Evolutionary conservation across 768 basidiomycete species (phyloP), one percentile per base, ranked within the genome.

Genomic region (Leccinum rimulosum): DNA sequence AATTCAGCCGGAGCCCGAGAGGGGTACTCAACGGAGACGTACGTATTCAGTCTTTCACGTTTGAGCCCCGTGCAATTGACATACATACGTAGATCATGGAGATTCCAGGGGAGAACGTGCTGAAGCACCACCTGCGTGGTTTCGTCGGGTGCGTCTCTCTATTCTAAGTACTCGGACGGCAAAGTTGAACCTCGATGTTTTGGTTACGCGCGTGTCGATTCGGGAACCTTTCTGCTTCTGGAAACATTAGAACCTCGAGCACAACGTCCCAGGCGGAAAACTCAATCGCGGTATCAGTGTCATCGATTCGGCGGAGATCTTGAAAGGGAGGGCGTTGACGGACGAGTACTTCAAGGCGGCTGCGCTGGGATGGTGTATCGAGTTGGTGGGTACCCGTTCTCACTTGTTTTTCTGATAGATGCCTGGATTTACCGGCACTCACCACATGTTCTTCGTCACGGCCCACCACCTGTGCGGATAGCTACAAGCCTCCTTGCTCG

Each of bases 261-360:
- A 94, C 79, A 98, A 98, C 74, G 89, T 92, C 22, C 95, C 95
- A 0, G 92, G 93, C 48, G 95, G 94, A 3, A 98, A 98, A 76
- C 87, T 98, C 56, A 98, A 97, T 76, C 86, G 96, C 35, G 95
- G 96, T n/a, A 80, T 98, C 76, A 93, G 93, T 11, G 95, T 97
- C 66, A 88, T 95, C 50, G 95, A 98, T 74, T 91, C 93, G 4
- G 91, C 88, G 55, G 87, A 93, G 75, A 94, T 98, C 71, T 75
- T 98, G 61, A 85, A 87, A 60, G 91, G 88, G 1, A 77, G 83
- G 3, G 50, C 76, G 17, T 75, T 96, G 62, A 79, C 79, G 0
- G 91, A 94, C 43, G 43, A 45, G 19, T 45, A 19, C 43, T 45
- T 45, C 43, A 45, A 45, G 19, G 84, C 93, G 8, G 95, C 93